Evolutionary conservation across 495 filamentous ascomycete species (phyloP).

Genomic region (Neurospora hispaniola): DNA sequence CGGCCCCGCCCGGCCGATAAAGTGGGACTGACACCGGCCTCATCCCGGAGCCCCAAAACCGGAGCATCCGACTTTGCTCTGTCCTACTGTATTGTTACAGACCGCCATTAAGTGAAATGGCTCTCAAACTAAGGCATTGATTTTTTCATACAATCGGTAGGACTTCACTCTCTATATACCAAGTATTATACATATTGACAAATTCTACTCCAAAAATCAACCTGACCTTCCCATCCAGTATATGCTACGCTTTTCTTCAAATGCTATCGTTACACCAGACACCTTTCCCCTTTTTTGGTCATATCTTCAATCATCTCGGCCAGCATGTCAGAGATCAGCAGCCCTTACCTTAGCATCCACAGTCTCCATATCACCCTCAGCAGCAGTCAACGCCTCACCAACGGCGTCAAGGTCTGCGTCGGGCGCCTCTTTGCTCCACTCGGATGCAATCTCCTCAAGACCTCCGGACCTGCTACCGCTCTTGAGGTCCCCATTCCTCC

Average conservation of each 20-base stretch:
- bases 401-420: conserved; percentile 4
- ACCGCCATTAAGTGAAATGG: background rate
- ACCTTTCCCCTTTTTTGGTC: background rate
- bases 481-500: background rate
- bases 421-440: background rate
- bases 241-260: background rate
- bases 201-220: background rate
- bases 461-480: background rate
- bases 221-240: background rate
- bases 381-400: conserved; percentile 17
- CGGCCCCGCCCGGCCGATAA: background rate
- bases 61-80: background rate
- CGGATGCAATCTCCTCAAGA: background rate
- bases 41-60: background rate
- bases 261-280: background rate
- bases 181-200: background rate
- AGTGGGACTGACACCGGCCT: background rate
- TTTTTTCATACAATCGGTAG: background rate
- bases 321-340: conserved; percentile 15
- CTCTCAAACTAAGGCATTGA: background rate
- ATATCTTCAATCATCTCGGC: background rate
- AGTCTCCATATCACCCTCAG: conserved; percentile 23
- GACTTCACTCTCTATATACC: background rate
- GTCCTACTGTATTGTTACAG: background rate
- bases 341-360: conserved; percentile 30